Evolutionary conservation across 305 asterid genomes (phyloP).

Genomic region (Striga hermonthica): DNA sequence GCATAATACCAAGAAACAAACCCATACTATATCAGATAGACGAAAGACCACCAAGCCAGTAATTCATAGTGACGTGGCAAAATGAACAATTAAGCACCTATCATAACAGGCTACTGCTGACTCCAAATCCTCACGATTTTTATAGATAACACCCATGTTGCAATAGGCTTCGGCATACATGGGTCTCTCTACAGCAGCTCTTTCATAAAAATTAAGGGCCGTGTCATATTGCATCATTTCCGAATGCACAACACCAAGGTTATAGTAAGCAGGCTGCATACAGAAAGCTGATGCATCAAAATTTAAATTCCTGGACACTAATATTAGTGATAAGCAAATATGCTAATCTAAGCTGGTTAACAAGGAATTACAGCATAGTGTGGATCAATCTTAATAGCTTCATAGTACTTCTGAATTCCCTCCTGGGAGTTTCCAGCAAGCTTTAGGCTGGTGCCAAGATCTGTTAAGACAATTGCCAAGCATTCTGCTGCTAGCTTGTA

Average conservation of each 20-base stretch:
- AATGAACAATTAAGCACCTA: conserved; percentile 47
- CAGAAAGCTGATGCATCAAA: conserved; percentile 35
- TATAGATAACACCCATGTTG: conserved; percentile 97
- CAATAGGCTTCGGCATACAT: conserved; percentile 99
- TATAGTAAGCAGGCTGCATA: conserved; percentile 97
- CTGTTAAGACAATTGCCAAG: conserved; percentile 91
- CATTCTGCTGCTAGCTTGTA: conserved; percentile 94
- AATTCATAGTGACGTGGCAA: conserved; percentile 10
- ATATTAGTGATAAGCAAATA: conserved; percentile 22
- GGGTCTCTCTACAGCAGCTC: conserved; percentile 95
- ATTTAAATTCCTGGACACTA: conserved; percentile 31
- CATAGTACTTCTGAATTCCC: conserved; percentile 94
- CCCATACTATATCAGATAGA: conserved; percentile 31
- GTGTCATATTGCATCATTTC: conserved; percentile 99
- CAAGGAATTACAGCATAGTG: conserved; percentile 82
- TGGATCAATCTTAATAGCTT: conserved; percentile 84
- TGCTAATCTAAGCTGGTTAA: conserved; percentile 21
- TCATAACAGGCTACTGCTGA: conserved; percentile 95
- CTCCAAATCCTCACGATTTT: conserved; percentile 96
- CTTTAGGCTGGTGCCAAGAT: conserved; percentile 96
- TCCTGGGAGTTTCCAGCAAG: conserved; percentile 96
- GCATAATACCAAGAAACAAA: conserved; percentile 29
- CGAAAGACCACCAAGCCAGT: conserved; percentile 29
- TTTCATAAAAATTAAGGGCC: conserved; percentile 91
- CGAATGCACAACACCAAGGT: conserved; percentile 97